Conservation (phyloP, 2,329 filamentous ascomycete species). For the Xylariales sp. region DNA sequence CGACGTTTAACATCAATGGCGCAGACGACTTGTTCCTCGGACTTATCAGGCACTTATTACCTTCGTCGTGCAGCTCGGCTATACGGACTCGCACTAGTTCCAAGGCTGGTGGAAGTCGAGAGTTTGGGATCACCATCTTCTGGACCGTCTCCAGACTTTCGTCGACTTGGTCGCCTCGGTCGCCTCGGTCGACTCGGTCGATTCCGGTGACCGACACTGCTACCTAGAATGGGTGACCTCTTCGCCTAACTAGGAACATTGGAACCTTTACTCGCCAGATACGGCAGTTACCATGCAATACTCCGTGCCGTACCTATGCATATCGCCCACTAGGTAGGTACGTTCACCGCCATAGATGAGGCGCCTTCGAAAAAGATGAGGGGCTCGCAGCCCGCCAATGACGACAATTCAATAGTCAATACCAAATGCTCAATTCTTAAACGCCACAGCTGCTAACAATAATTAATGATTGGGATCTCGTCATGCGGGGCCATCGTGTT, state of each 20-base stretch:
- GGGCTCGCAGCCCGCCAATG: neutral
- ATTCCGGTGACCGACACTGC: neutral
- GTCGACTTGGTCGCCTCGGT: neutral
- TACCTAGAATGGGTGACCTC: neutral
- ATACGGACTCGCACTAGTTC: neutral
- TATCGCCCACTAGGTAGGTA: neutral
- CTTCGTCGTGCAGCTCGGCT: neutral
- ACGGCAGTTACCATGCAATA: conserved; percentile 5
- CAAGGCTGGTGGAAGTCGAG: neutral
- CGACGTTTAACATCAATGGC: conserved; percentile 13
- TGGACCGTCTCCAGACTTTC: too few relatives aligned
- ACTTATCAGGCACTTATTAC: neutral
- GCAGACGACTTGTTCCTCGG: neutral
- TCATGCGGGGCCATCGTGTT: neutral
- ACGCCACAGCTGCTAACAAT: neutral
- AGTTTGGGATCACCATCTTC: neutral
- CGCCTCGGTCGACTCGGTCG: neutral
- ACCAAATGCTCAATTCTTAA: neutral
- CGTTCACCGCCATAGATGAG: neutral
- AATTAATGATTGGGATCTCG: neutral
- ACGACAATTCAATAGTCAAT: neutral
- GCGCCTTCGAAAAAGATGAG: neutral
- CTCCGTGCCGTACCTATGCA: conserved; percentile 6
- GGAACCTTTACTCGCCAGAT: conserved; percentile 10
- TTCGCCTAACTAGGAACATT: conserved; percentile 4